Base-by-base conservation (phyloP, 1,284 basidiomycete genomes). In the Paramarasmius palmivorus region DNA sequence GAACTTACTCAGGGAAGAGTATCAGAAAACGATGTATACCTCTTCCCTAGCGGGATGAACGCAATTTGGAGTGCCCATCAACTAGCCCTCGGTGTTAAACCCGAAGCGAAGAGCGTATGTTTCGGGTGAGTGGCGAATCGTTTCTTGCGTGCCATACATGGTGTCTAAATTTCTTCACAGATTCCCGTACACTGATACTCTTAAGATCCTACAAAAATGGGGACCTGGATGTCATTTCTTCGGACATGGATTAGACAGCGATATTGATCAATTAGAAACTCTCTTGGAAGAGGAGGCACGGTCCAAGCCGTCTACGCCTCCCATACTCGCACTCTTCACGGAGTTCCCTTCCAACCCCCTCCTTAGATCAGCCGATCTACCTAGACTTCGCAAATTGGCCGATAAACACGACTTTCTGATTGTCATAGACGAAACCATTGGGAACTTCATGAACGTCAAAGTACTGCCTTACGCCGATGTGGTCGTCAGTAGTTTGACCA, bases 171-270 rank as follows among this genome's bases (percentile, higher is more conserved):
- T 1, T 47, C n/a, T 48, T 46, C n/a, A 47, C 64, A 96, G 95
- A 17, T 99, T 99, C 71, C 92, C 95, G 0, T 99, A 98, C 70
- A 93, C 88, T 8, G 97, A 99, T 69, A 98, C 96, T n/a, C 81
- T 98, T 57, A 99, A 99, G 72, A 85, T 97, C 40, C 77, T 99
- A 3, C 78, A 96, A 61, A 98, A 99, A 71, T 99, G 95, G 93
- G 97, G 97, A 1, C 92, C 92, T 1, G 97, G 97, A 0, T 94
- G 90, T 61, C 81, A 93, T 68, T 97, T 98, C 75, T 82, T 92
- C 55, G 96, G 95, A 2, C 77, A 84, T 57, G 96, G 96, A 1
- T 72, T 88, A 4, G 85, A 91, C 55, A 68, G 76, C 3, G 93
- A 97, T 56, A 79, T 98, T 15, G 84, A 88, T 58, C 75, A 80